Conservation (phyloP, 306 rosid genomes). For the Corylus heterophylla region DNA sequence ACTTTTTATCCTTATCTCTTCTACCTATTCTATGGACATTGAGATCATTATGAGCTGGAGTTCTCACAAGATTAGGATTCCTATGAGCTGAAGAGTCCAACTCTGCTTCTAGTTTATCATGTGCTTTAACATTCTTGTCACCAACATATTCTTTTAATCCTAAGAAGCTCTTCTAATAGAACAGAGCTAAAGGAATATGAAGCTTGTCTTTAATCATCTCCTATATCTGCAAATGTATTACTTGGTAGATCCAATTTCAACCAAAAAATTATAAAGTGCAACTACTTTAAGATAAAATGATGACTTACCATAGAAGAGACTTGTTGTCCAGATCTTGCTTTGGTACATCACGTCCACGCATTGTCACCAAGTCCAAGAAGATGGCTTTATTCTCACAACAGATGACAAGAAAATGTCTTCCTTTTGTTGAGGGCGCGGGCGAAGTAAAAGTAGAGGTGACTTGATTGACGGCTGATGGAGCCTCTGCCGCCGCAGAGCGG, state of each 20-base stretch:
- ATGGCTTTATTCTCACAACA: constrained; percentile 97
- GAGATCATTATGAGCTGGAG: too few relatives aligned
- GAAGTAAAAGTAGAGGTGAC: constrained; percentile 71
- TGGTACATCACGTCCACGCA: constrained; percentile 98
- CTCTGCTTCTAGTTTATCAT: too few relatives aligned
- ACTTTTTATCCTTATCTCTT: too few relatives aligned
- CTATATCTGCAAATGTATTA: not conserved
- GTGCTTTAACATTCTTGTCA: too few relatives aligned
- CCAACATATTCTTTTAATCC: too few relatives aligned
- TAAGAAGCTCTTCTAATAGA: too few relatives aligned
- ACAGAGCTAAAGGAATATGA: not conserved
- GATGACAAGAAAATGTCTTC: constrained; percentile 97
- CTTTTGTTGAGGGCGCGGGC: constrained; percentile 86
- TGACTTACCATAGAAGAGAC: constrained; percentile 82
- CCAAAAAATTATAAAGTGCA: not conserved
- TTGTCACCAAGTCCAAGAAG: constrained; percentile 95
- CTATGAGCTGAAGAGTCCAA: too few relatives aligned
- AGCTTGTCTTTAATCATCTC: not conserved
- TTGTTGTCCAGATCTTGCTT: constrained; percentile 96
- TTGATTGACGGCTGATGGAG: constrained; percentile 79
- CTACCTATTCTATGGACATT: too few relatives aligned
- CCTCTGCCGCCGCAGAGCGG: constrained; percentile 93
- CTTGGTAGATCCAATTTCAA: constrained; percentile 8
- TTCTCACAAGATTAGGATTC: too few relatives aligned
- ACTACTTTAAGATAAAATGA: constrained; percentile 21